phyloP scores from a whole-genome alignment of 1,284 basidiomycete species.

The Trichosporon faecale region DNA sequence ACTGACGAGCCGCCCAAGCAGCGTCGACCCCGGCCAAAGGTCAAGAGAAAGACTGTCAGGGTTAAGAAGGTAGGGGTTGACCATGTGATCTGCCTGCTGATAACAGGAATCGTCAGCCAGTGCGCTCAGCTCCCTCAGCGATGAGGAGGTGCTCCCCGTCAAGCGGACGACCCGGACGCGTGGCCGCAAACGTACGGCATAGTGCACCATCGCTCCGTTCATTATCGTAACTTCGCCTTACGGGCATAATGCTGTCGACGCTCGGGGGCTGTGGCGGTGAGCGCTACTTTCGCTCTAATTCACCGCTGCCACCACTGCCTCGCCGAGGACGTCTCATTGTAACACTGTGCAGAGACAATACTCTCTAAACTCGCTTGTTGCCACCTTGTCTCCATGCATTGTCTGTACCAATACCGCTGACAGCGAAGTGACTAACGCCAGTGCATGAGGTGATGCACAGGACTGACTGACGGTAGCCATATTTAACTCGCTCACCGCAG shows the following conservation, averaged over 20 bases:
- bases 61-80: not conserved
- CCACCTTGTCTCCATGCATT: not conserved
- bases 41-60: not conserved
- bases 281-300: not conserved
- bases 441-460: not conserved
- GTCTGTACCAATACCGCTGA: conserved; percentile 6
- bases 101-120: not conserved
- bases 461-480: not conserved
- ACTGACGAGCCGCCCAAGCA: not conserved
- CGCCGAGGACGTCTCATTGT: not conserved
- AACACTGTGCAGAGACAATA: not conserved
- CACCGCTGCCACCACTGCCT: not conserved
- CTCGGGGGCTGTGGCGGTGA: not conserved
- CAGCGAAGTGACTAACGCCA: not conserved
- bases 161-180: not conserved
- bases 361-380: not conserved
- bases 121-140: not conserved
- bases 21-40: not conserved
- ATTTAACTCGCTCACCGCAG: not conserved
- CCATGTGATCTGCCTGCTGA: not conserved
- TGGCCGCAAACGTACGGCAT: not conserved
- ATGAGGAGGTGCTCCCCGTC: not conserved
- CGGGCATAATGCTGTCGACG: not conserved
- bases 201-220: not conserved
- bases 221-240: not conserved